Base-by-base conservation (phyloP, 352 stramenopile species). In the Pythium dissimile region DNA sequence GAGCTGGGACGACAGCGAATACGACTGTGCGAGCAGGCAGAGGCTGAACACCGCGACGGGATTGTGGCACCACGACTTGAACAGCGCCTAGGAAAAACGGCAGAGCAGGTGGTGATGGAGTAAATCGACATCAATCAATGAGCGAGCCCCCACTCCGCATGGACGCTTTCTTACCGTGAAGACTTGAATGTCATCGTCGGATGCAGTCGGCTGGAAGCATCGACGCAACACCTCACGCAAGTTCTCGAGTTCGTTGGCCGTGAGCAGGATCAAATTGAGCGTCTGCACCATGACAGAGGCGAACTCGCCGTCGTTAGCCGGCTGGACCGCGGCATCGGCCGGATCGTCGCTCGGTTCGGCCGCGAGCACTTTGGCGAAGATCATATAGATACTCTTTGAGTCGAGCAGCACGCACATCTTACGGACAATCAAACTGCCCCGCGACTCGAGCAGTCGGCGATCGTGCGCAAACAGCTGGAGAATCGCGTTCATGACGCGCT, bases 271-370 rank as follows among this genome's bases (percentile, higher is more conserved):
- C 8, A 99, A 70, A 62, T 99, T 99, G 9, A 99, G 80, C 30
- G 96, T 99, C 80, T 99, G 97, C 7, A 99, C 96, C 95, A 99
- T 99, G 16, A 99, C 96, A 0, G 91, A 92, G 12, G 97, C 91
- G 73, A 99, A 99, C 53, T 99, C 95, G 47, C 89, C 73, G 54
- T 98, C 86, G 11, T 18, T 59, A 1, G 58, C 43, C 6, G 42
- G 48, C 74, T 66, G 37, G 80, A 27, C 69, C 3, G 18, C 32
- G 3, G 8, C 35, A 23, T 61, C 48, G 9, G 42, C 47, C 21
- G 43, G 20, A 24, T 52, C 58, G 9, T 38, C 16, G 11, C 31
- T 18, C 18, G 72, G 75, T 38, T 85, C 75, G 0, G 77, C 84
- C 0, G 84, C 79, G n/a, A 99, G 65, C 2, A 99, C 95, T 49